Conservation (phyloP, 345 rosid species). For the Bruguiera sexangula region DNA sequence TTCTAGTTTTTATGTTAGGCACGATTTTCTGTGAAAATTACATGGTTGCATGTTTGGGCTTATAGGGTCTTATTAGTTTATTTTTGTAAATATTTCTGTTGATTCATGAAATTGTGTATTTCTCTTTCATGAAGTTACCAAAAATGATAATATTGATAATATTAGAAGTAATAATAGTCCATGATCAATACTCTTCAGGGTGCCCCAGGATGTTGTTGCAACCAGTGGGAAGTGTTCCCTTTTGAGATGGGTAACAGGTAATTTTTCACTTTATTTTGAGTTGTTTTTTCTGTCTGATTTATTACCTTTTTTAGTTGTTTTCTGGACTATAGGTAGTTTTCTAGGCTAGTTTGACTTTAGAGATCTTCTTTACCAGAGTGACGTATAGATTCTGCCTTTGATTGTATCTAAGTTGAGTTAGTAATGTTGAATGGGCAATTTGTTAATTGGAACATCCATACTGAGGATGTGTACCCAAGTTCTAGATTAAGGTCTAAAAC, state of each 20-base stretch:
- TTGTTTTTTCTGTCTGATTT: background rate
- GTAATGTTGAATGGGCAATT: too few species aligned
- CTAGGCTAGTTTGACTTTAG: constrained; percentile 3
- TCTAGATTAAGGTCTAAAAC: background rate
- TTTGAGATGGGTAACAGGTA: constrained; percentile 86
- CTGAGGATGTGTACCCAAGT: background rate
- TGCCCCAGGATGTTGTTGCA: constrained; percentile 92
- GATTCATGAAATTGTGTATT: too few species aligned
- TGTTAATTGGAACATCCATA: too few species aligned
- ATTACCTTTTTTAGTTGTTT: background rate
- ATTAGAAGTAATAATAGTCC: background rate
- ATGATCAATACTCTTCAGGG: constrained; percentile 45
- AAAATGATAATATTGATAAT: background rate
- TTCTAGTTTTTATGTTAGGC: too few species aligned
- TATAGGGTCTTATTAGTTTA: too few species aligned
- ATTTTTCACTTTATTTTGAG: constrained; percentile 3
- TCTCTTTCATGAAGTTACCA: background rate
- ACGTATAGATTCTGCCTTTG: background rate
- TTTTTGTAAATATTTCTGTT: too few species aligned
- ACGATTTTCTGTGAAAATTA: too few species aligned
- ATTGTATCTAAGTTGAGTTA: too few species aligned
- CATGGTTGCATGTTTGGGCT: too few species aligned
- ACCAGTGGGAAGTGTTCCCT: constrained; percentile 89
- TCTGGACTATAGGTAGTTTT: background rate
- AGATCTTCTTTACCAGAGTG: background rate